Conservation (phyloP, 331 rosid genomes). For the Spiraea crenata region DNA sequence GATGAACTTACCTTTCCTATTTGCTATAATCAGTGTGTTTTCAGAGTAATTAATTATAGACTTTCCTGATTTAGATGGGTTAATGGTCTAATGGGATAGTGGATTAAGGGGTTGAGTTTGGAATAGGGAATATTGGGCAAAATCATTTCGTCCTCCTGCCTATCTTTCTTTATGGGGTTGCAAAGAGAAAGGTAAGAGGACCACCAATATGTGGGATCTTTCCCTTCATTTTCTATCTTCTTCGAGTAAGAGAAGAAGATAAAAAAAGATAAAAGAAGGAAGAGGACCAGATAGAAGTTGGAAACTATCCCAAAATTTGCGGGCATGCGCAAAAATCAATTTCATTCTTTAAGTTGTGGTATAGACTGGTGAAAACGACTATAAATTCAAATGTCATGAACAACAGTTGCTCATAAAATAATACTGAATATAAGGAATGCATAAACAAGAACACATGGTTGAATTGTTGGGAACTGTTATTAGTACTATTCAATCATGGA, state of each 20-base stretch:
- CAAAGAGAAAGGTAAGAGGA: background rate
- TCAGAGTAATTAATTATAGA: too few species aligned
- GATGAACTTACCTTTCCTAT: background rate
- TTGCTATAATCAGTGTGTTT: too few species aligned
- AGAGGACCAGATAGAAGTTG: background rate
- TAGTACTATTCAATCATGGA: background rate
- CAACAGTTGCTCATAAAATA: background rate
- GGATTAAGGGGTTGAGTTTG: too few species aligned
- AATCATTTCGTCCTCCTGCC: background rate
- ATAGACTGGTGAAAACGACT: too few species aligned
- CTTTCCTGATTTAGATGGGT: too few species aligned
- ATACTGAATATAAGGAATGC: background rate
- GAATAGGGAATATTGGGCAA: too few species aligned
- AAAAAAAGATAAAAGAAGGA: background rate
- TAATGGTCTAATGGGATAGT: too few species aligned
- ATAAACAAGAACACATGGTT: background rate
- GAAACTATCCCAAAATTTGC: background rate
- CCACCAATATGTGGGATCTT: background rate
- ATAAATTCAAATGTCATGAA: too few species aligned
- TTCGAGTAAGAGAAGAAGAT: background rate
- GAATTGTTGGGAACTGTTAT: slow-evolving; percentile 1
- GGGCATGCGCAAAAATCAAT: slow-evolving; percentile 6
- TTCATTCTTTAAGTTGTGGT: background rate
- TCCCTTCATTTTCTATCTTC: background rate
- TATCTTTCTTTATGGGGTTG: background rate